Conservation (phyloP, 495 filamentous ascomycete genomes). For the Articulospora tetracladia region DNA sequence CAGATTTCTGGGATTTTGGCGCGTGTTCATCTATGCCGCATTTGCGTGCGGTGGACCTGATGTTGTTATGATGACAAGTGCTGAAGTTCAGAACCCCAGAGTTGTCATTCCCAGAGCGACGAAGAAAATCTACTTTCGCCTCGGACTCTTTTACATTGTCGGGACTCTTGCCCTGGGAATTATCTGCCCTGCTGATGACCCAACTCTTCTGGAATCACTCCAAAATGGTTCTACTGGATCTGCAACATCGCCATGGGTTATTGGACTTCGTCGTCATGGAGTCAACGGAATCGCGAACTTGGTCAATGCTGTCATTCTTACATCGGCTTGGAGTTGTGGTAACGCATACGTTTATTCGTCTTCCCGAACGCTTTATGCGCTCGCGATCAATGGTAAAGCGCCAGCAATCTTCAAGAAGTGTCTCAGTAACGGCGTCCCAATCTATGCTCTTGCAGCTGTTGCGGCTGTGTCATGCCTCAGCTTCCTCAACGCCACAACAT, state of each 20-base stretch:
- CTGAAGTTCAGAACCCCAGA: not conserved
- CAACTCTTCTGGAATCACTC: not conserved
- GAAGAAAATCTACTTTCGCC: not conserved
- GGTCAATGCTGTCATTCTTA: constrained; percentile 69
- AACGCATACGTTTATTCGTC: constrained; percentile 79
- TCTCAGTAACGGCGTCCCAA: constrained; percentile 39
- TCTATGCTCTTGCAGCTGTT: not conserved
- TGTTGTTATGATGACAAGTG: not conserved
- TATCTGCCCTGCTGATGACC: not conserved
- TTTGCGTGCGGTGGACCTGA: not conserved
- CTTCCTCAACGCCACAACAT: not conserved
- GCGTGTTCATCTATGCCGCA: not conserved
- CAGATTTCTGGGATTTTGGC: not conserved
- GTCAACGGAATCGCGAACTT: constrained; percentile 59
- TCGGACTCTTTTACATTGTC: not conserved
- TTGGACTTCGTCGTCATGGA: not conserved
- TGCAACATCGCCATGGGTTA: not conserved
- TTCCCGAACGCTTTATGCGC: constrained; percentile 66
- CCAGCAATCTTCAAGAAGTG: constrained; percentile 43
- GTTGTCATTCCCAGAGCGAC: not conserved
- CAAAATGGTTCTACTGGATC: not conserved
- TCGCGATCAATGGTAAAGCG: constrained; percentile 59
- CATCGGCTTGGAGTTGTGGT: constrained; percentile 58
- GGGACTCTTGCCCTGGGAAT: not conserved
- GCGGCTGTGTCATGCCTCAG: not conserved